Evolutionary conservation across 1,284 basidiomycete genomes (phyloP), one percentile per base, ranked within the genome.

Genomic region (Earliella scabrosa): DNA sequence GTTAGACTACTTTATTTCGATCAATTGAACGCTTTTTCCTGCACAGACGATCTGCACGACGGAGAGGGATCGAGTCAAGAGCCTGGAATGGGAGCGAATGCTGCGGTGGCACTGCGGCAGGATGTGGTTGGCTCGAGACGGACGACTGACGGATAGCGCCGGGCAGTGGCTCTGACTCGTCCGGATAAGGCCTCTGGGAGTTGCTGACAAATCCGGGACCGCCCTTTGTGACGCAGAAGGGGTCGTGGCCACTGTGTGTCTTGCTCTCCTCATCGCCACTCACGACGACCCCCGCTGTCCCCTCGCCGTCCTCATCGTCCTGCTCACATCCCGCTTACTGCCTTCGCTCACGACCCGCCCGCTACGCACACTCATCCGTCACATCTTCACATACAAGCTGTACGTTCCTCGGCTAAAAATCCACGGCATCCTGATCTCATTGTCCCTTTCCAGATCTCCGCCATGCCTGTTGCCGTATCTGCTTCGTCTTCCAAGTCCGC

Each of bases 391-490:
- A 18, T 35, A 31, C 21, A 21, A 39, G 14, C 34, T 26, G 60
- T 62, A 39, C 40, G 60, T 56, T 23, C 39, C 40, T 46, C 34
- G 49, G 27, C 52, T 48, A 36, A 50, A 59, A 53, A 54, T 54
- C 47, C 34, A 32, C 50, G 31, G 47, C 38, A 27, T 50, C 35
- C 35, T 54, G 34, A 54, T 54, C 50, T 39, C 41, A 54, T 57
- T 54, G 54, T 56, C 31, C 39, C 36, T 56, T 24, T 34, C 9
- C 48, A 58, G 56, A 39, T 53, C 39, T 46, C 20, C 38, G 45
- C 31, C 53, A 65, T 65, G 63, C 58, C 61, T 52, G 50, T 62
- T 34, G 44, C 61, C 36, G 50, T 55, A 31, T 46, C 58, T 40
- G 50, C 63, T 14, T 41, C 59, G n/a, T 50, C 57, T 20, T 54